These are phyloP conservation scores for Wallacemonas sp. DNA, from an alignment of 208 protist genomes.

Conservation along the genomic window DNA sequence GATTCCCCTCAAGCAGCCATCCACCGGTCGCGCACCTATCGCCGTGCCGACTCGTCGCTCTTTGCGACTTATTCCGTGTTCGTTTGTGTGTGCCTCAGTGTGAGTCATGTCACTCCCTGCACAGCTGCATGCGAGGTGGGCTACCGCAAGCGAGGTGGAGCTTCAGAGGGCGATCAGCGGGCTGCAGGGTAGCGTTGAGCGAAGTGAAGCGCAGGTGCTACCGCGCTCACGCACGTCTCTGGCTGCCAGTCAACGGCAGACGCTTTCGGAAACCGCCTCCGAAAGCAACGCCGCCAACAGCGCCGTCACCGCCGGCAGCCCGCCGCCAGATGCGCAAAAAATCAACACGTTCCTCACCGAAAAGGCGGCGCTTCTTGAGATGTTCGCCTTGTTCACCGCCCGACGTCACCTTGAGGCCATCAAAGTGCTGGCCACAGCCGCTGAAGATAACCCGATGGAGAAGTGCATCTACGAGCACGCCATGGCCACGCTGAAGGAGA, in stretches of 20 bases:
- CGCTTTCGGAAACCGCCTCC: background rate
- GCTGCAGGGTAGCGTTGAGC: background rate
- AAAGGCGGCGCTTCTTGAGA: slow-evolving; percentile 11
- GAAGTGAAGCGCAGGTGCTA: background rate
- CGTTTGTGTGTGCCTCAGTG: too few species aligned
- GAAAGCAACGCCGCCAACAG: background rate
- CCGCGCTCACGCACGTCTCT: background rate
- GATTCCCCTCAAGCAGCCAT: too few species aligned
- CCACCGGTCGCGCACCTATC: too few species aligned
- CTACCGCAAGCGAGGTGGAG: background rate
- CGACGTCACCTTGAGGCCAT: background rate
- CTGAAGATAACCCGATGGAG: background rate
- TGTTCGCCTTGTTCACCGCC: background rate
- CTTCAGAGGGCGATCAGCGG: background rate
- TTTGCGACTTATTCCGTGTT: too few species aligned
- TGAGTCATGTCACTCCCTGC: too few species aligned
- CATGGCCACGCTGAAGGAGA: background rate
- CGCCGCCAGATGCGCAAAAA: background rate
- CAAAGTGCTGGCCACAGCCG: background rate
- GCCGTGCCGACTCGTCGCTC: too few species aligned
- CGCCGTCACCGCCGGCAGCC: background rate
- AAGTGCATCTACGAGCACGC: background rate
- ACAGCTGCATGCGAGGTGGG: background rate
- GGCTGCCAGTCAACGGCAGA: background rate
- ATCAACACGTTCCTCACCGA: background rate